phyloP scores from a whole-genome alignment of 345 rosid genomes.

The Litchi chinensis region DNA sequence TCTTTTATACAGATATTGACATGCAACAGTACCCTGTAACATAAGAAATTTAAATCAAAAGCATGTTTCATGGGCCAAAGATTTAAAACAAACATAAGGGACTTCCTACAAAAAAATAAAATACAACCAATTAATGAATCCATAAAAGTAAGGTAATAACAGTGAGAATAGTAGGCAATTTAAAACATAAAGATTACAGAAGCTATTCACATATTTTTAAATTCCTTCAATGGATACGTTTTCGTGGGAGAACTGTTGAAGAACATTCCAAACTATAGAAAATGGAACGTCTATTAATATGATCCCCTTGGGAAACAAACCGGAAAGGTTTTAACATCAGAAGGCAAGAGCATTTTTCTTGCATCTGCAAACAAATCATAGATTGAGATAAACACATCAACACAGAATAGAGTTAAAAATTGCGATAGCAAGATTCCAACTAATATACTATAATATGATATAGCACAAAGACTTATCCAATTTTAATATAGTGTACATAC shows the following conservation, averaged over 20 bases:
- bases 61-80: constrained; percentile 6
- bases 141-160: not conserved
- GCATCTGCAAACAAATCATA: constrained; percentile 38
- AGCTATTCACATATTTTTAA: not conserved
- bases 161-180: not conserved
- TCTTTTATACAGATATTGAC: not conserved
- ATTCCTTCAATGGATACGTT: constrained; percentile 63
- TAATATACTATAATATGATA: not conserved
- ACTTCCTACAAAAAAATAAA: not conserved
- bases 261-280: constrained; percentile 44
- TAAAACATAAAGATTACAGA: not conserved
- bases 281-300: constrained; percentile 42
- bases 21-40: not conserved
- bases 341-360: constrained; percentile 43
- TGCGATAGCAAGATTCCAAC: constrained; percentile 17
- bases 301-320: constrained; percentile 33
- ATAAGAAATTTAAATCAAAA: constrained; percentile 6
- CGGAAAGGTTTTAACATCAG: constrained; percentile 36
- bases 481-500: not conserved
- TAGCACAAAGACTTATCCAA: not conserved
- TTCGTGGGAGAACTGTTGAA: constrained; percentile 51
- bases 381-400: not conserved
- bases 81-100: not conserved
- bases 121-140: constrained; percentile 1
- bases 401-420: constrained; percentile 7